phyloP scores from a whole-genome alignment of 2,329 filamentous ascomycete genomes.

The Metarhizium sp. region DNA sequence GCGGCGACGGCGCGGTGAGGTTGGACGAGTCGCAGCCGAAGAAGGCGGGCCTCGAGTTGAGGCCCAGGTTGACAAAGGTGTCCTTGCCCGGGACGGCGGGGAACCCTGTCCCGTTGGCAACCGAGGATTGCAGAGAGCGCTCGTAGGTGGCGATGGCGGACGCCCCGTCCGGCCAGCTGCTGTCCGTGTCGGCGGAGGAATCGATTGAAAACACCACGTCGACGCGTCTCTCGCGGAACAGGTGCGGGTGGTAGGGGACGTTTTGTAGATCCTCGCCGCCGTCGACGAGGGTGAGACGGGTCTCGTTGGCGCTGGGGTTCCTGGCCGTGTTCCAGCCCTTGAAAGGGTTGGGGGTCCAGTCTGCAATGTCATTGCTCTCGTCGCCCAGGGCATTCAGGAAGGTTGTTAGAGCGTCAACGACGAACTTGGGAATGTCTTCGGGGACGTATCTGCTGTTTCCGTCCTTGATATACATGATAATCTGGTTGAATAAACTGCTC shows the following conservation, averaged over 20 bases:
- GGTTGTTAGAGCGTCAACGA: slow-evolving; percentile 33
- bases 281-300: slow-evolving; percentile 63
- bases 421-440: slow-evolving; percentile 35
- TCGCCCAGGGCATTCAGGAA: slow-evolving; percentile 48
- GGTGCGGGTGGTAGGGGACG: slow-evolving; percentile 62
- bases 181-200: slow-evolving; percentile 50
- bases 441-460: slow-evolving; percentile 35
- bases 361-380: slow-evolving; percentile 64
- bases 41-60: slow-evolving; percentile 52
- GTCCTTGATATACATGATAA: slow-evolving; percentile 56
- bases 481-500: slow-evolving; percentile 69
- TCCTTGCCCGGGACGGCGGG: slow-evolving; percentile 45
- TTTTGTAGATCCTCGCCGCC: slow-evolving; percentile 75
- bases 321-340: slow-evolving; percentile 39
- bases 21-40: slow-evolving; percentile 53
- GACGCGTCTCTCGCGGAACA: slow-evolving; percentile 38
- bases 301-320: slow-evolving; percentile 31
- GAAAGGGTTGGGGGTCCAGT: slow-evolving; percentile 54
- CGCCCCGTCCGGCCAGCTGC: slow-evolving; percentile 51
- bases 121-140: slow-evolving; percentile 35
- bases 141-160: slow-evolving; percentile 49
- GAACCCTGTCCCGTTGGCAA: slow-evolving; percentile 46
- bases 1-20: slow-evolving; percentile 46
- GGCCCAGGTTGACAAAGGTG: slow-evolving; percentile 47
- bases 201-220: slow-evolving; percentile 58